phyloP scores from a whole-genome alignment of 129 eudicot genomes.

The Tagetes erecta region DNA sequence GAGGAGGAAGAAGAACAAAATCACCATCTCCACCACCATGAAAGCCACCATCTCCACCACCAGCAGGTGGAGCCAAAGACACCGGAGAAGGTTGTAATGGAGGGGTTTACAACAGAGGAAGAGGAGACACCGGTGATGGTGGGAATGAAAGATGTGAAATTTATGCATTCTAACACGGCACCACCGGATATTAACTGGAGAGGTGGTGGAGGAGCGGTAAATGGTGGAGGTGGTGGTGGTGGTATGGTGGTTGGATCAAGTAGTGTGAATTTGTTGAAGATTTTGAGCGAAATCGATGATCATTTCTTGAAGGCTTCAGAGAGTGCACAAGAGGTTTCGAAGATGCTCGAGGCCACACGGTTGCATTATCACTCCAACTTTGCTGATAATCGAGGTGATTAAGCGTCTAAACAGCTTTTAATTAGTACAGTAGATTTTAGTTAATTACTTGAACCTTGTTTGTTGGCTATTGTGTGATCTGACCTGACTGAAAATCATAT shows the following conservation, averaged over 20 bases:
- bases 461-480: neutral
- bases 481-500: neutral
- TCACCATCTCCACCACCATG: conserved; percentile 30
- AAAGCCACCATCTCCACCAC: conserved; percentile 29
- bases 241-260: conserved; percentile 41
- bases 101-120: conserved; percentile 55
- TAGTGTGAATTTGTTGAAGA: conserved; percentile 66
- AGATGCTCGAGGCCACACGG: conserved; percentile 92
- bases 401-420: neutral
- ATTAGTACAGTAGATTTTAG: neutral
- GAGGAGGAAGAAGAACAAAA: conserved; percentile 41
- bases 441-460: neutral
- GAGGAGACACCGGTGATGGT: conserved; percentile 61
- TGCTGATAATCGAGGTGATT: conserved; percentile 87
- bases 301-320: conserved; percentile 89
- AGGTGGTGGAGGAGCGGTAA: conserved; percentile 35
- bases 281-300: conserved; percentile 82
- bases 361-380: conserved; percentile 95
- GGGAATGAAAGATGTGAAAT: conserved; percentile 49
- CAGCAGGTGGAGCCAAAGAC: conserved; percentile 59
- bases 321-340: conserved; percentile 90
- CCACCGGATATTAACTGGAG: conserved; percentile 58
- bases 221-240: conserved; percentile 31
- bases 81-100: conserved; percentile 67
- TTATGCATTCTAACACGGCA: conserved; percentile 79